Evolutionary conservation across 352 stramenopile genomes (phyloP).

Genomic region (Globisporangium orthogonon): DNA sequence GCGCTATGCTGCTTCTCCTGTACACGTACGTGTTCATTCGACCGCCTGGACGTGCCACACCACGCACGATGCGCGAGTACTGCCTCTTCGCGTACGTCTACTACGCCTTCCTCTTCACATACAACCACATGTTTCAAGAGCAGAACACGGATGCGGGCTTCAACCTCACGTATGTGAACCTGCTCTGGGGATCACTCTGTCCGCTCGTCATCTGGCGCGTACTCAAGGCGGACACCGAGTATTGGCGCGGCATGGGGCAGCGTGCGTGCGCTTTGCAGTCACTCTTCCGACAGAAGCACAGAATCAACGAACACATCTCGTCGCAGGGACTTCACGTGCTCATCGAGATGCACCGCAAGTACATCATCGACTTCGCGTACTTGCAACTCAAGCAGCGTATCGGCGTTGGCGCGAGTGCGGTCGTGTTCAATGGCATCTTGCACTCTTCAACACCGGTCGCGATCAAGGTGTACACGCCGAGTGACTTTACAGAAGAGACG

Average conservation of each 20-base stretch:
- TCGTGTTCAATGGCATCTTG: slow-evolving; percentile 45
- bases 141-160: slow-evolving; percentile 14
- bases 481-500: slow-evolving; percentile 39
- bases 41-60: background rate
- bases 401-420: slow-evolving; percentile 33
- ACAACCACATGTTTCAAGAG: background rate
- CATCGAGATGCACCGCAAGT: slow-evolving; percentile 65
- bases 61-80: slow-evolving; percentile 2
- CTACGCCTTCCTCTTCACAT: slow-evolving; percentile 19
- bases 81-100: slow-evolving; percentile 23
- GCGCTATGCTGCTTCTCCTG: slow-evolving; percentile 2
- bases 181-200: slow-evolving; percentile 21
- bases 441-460: slow-evolving; percentile 26
- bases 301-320: slow-evolving; percentile 30
- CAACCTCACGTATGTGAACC: background rate
- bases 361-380: slow-evolving; percentile 65
- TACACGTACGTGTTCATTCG: slow-evolving; percentile 24
- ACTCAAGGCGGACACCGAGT: slow-evolving; percentile 43
- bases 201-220: slow-evolving; percentile 44
- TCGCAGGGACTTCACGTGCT: slow-evolving; percentile 40
- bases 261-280: slow-evolving; percentile 27
- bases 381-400: slow-evolving; percentile 42
- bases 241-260: slow-evolving; percentile 36
- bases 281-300: slow-evolving; percentile 8
- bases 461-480: slow-evolving; percentile 61